Evolutionary conservation across 2,329 filamentous ascomycete genomes (phyloP).

Genomic region (Alternaria triticina): DNA sequence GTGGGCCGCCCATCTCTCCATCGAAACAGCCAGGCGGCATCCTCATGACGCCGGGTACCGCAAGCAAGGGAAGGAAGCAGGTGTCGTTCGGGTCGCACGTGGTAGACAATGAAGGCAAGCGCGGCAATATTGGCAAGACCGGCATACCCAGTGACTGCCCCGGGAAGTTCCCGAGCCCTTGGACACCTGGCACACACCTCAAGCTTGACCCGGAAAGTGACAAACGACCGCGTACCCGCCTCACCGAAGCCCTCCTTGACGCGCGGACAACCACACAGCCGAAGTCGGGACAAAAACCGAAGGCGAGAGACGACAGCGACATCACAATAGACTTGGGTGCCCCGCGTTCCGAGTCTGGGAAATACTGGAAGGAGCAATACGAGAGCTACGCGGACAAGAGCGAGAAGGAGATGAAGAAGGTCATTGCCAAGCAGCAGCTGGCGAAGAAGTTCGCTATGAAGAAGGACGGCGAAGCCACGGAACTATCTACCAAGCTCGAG

Average conservation of each 20-base stretch:
- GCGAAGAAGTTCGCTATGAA: constrained; percentile 79
- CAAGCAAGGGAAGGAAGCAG: constrained; percentile 62
- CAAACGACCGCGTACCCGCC: constrained; percentile 49
- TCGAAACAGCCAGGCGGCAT: constrained; percentile 66
- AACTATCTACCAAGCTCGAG: constrained; percentile 69
- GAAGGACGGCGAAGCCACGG: constrained; percentile 74
- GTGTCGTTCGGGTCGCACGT: constrained; percentile 66
- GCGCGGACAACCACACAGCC: constrained; percentile 50
- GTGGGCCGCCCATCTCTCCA: constrained; percentile 51
- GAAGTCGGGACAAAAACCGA: constrained; percentile 37
- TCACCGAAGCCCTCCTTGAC: constrained; percentile 54
- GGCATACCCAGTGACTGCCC: constrained; percentile 56
- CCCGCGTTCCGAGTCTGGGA: constrained; percentile 75
- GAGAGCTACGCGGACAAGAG: constrained; percentile 75
- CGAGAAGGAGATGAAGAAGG: constrained; percentile 74
- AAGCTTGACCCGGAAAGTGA: constrained; percentile 33
- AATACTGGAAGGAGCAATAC: constrained; percentile 82
- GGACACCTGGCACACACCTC: constrained; percentile 51
- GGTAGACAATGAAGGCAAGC: constrained; percentile 62
- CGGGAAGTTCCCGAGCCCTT: constrained; percentile 60
- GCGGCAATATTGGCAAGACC: constrained; percentile 52
- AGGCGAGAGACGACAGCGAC: constrained; percentile 61
- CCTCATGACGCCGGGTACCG: constrained; percentile 68
- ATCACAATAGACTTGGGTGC: constrained; percentile 74
- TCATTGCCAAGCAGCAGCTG: constrained; percentile 79